Percentiles rank a stretch among this genome's conserved stretches.
Conservation (phyloP, 2,329 filamentous ascomycete species). For the Penicillium sclerotigenum region DNA sequence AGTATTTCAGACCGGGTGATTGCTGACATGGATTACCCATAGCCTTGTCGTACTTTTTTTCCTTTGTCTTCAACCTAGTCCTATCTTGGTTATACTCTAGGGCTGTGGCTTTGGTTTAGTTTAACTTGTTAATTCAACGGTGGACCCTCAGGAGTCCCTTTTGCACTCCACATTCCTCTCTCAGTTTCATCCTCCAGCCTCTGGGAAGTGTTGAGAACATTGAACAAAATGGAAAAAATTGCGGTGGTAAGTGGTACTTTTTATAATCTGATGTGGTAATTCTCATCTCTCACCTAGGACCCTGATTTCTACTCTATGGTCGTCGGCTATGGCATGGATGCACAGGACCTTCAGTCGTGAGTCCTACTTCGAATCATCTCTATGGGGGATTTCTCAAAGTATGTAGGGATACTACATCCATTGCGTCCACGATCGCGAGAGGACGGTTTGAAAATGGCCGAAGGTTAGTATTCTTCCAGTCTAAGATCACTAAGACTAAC, state of each 20-base stretch:
- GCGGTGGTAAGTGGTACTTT: background rate
- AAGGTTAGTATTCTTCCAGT: conserved; percentile 25
- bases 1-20: too few relatives aligned
- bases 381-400: background rate
- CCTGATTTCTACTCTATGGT: conserved; percentile 10
- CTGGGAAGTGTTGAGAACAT: background rate
- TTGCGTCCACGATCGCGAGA: conserved; percentile 13
- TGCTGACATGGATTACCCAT: too few relatives aligned
- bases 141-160: background rate
- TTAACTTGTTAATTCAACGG: background rate
- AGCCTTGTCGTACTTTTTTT: background rate
- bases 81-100: background rate
- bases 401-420: conserved; percentile 16
- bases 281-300: conserved; percentile 3
- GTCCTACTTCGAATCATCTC: background rate
- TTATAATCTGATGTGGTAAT: background rate
- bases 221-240: background rate
- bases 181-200: background rate
- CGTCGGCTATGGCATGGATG: background rate
- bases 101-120: background rate
- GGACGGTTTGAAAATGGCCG: conserved; percentile 18
- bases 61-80: background rate
- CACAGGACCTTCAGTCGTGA: conserved; percentile 15
- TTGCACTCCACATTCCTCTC: background rate
- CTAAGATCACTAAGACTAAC: background rate